Evolutionary conservation across 805 yeast species (phyloP), one percentile per base, ranked within the genome.

Genomic region (Clavispora fructus): DNA sequence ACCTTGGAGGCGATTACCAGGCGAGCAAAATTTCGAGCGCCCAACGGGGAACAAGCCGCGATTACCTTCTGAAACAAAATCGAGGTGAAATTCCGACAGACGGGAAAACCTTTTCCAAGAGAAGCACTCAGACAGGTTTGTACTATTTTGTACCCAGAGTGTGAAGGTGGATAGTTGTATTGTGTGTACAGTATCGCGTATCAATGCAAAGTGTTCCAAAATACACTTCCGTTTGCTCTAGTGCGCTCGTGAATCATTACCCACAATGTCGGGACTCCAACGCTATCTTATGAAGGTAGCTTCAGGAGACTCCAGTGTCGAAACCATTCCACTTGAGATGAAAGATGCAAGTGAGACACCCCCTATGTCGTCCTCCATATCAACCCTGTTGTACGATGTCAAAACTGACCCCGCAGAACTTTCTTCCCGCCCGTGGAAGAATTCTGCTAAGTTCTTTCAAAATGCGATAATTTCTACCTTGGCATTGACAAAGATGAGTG

Each of bases 401-500:
- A 40, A 41, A 2, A 30, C 45, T 7, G 54, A 54, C 28, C 35
- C 45, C 8, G 28, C 29, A 7, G 46, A 46, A 6, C 33, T 54
- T 17, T 10, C 43, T 13, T 38, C 53, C 13, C 48, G 74, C 44
- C 85, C 86, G 6, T 83, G 87, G 89, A 67, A 65, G 37, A 59
- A 58, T 11, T 77, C 84, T 54, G 76, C 82, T 1, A 73, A 77
- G 40, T 85, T 80, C 56, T 87, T 87, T 61, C 74, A 73, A 41
- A 75, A 75, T 10, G 83, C 77, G 7, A 75, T 78, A 49, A 74
- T 90, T 1, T 85, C 95, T 1, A 73, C 87, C 1, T 61, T 86
- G 28, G 95, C 96, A 0, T 61, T 86, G 39, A 62, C 78, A 48
- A 88, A 88, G 58, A 89, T 90, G 86, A 64, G 85, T 1, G 69